These are phyloP conservation scores for Candida berthetii DNA, from an alignment of 805 yeast genomes.

Conservation along the genomic window DNA sequence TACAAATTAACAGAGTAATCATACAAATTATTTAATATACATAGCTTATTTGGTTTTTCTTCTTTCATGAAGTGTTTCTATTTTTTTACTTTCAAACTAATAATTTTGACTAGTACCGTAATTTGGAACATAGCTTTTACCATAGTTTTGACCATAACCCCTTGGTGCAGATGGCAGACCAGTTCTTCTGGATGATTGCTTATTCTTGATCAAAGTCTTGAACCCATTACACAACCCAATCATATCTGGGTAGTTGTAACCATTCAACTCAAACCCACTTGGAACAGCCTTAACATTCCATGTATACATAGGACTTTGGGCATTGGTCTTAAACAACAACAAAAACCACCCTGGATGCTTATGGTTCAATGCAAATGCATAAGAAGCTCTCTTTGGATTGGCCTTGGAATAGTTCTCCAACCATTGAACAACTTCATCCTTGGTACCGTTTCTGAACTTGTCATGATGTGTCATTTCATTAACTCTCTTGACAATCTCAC, in stretches of 20 bases:
- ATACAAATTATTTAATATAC: too few species aligned
- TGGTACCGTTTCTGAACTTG: constrained; percentile 78
- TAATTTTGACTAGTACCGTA: background rate
- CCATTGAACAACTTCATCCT: constrained; percentile 78
- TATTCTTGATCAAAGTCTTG: constrained; percentile 50
- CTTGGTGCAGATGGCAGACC: background rate
- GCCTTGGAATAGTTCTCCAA: constrained; percentile 86
- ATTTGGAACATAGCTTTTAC: background rate
- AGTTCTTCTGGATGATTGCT: background rate
- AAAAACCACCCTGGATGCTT: constrained; percentile 92
- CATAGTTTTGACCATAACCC: constrained; percentile 1
- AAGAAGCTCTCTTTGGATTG: constrained; percentile 83
- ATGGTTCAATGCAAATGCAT: constrained; percentile 86
- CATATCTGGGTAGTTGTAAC: constrained; percentile 85
- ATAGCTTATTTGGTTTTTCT: too few species aligned
- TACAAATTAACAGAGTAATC: background rate
- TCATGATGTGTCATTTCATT: constrained; percentile 83
- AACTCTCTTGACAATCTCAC: constrained; percentile 75
- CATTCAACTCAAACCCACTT: constrained; percentile 75
- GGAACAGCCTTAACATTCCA: constrained; percentile 93
- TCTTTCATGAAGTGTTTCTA: too few species aligned
- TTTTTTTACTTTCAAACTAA: too few species aligned
- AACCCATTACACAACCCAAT: constrained; percentile 89
- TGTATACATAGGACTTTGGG: constrained; percentile 58
- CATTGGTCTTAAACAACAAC: constrained; percentile 78